A percentile compares a stretch with the other conserved stretches of the same genome.
phyloP scores from a whole-genome alignment of 495 filamentous ascomycete genomes.

The Barbatosphaeria neglecta region DNA sequence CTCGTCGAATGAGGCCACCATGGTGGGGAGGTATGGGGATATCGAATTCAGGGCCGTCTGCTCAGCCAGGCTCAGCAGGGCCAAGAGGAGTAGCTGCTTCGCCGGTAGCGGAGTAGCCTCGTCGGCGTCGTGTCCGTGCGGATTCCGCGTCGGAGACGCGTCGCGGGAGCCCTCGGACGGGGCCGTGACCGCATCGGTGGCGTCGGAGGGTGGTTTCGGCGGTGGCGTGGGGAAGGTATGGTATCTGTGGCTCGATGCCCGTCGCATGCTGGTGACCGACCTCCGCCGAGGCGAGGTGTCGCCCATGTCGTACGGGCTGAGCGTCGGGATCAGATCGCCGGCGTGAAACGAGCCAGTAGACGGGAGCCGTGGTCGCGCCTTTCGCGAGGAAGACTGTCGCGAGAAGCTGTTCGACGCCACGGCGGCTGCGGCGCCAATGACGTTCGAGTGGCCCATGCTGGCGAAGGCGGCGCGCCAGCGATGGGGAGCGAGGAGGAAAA shows the following conservation, averaged over 20 bases:
- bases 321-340: conserved; percentile 31
- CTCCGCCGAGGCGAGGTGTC: conserved; percentile 3
- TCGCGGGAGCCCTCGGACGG: conserved; percentile 3
- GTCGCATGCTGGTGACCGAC: conserved; percentile 23
- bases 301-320: conserved; percentile 11
- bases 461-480: too few relatives aligned
- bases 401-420: too few relatives aligned
- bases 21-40: conserved; percentile 87
- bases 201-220: conserved; percentile 51
- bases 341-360: conserved; percentile 36
- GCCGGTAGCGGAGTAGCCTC: conserved; percentile 64
- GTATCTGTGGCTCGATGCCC: conserved; percentile 68
- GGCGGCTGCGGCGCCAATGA: conserved; percentile 14
- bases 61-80: conserved; percentile 79
- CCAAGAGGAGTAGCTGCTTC: conserved; percentile 72
- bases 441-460: conserved; percentile 25
- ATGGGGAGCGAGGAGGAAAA: too few relatives aligned
- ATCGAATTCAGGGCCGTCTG: conserved; percentile 96
- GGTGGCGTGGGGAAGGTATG: conserved; percentile 91
- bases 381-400: too few relatives aligned
- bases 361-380: conserved; percentile 10
- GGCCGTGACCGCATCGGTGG: background rate
- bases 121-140: conserved; percentile 13
- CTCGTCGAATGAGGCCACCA: conserved; percentile 77
- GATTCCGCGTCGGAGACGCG: conserved; percentile 4